phyloP scores from a whole-genome alignment of 352 stramenopile genomes.

The Blastocystis sp. region DNA sequence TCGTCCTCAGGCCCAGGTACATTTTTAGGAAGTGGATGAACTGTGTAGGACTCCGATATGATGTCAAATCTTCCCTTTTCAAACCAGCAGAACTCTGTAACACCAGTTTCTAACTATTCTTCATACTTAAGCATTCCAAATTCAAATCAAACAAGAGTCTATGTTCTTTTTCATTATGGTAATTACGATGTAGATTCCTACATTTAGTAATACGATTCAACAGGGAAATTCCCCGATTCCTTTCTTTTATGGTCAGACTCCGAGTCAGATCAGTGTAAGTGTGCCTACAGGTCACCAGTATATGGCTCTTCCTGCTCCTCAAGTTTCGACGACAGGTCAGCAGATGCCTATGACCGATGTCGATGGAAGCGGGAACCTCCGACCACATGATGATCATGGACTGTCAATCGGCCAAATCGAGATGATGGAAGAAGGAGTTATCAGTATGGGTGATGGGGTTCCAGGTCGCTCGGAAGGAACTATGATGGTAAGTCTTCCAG shows the following conservation, averaged over 20 bases:
- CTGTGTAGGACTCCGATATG: neutral
- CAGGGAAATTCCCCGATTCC: neutral
- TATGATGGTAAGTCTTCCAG: neutral
- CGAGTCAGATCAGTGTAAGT: neutral
- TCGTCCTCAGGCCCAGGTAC: too few species aligned
- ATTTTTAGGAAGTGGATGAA: neutral
- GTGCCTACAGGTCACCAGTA: neutral
- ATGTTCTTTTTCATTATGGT: neutral
- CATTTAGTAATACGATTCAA: neutral
- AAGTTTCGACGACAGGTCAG: neutral
- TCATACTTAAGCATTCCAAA: slow-evolving; percentile 4
- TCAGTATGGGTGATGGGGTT: neutral
- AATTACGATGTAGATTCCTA: neutral
- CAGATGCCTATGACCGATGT: neutral
- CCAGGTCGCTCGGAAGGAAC: neutral
- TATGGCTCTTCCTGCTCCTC: neutral
- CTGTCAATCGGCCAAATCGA: slow-evolving; percentile 23
- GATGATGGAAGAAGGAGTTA: slow-evolving; percentile 38
- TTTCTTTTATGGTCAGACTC: slow-evolving; percentile 11
- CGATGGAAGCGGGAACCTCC: neutral
- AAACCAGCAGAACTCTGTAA: neutral
- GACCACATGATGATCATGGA: neutral
- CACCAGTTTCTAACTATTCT: neutral
- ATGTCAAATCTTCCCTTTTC: neutral
- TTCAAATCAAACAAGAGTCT: neutral